Base-by-base conservation (phyloP, 441 rosid genomes). In the Geranium incanum region DNA sequence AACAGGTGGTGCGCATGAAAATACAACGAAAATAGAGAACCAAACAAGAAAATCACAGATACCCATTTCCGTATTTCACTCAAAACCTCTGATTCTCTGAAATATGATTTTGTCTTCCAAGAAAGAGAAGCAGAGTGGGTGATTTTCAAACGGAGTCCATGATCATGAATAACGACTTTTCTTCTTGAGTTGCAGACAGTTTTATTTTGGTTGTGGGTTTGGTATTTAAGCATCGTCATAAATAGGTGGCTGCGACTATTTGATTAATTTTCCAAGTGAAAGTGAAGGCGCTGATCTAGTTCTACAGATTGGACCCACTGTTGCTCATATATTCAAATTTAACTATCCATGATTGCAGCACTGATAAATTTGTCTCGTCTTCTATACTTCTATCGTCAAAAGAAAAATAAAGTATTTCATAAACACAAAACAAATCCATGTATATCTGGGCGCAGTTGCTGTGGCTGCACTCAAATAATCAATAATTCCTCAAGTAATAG, bases 1-100 rank as follows among this genome's bases (percentile, higher is more conserved):
- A 66, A 84, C 81, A 76, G 70, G 68, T 55, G 45, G 70, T 52
- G 55, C 75, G 18, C 64, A 76, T 37, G 74, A 59, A 64, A 76
- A 48, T 68, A 82, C 70, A 70, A 81, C 0, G 50, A 77, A 15
- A 33, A 81, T 18, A 74, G 71, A 57, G 63, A 57, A 16, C 63
- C 18, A 57, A 18, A 18, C 5, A 6, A 57, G 63, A 57, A 16
- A 57, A 3, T 57, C 15, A 57, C 28, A 57, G 0, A 57, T 16
- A 57, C 63, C 63, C 63, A 57, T 57, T 1, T 57, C 63, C 21
- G 21, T 15, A 16, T 55, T 15, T 19, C 6, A 6, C 62, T 57
- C 63, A 57, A 16, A 57, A 15, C 18, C 63, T 15, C 8, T 16
- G 21, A 16, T 57, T 5, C 19, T 18, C 63, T 57, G 63, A 57